Conservation (phyloP, 2,329 filamentous ascomycete species). For the Epichloe coenophiala region DNA sequence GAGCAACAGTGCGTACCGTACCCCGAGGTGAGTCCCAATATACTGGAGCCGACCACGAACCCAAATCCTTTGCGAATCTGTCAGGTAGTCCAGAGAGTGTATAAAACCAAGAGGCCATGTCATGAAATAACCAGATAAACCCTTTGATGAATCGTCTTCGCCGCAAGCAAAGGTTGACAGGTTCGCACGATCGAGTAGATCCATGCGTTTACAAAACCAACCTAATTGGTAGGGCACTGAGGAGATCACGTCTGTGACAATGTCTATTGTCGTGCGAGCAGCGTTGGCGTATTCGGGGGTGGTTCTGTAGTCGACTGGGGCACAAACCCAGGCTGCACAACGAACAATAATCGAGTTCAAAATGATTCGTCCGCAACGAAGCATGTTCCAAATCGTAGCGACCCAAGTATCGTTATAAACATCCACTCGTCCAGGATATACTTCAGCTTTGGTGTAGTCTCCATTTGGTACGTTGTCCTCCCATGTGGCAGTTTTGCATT, state of each 20-base stretch:
- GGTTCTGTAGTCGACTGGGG: constrained; percentile 47
- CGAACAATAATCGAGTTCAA: constrained; percentile 42
- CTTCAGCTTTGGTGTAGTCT: constrained; percentile 39
- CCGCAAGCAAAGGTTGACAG: constrained; percentile 35
- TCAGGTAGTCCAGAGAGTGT: constrained; percentile 43
- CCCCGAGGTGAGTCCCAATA: constrained; percentile 41
- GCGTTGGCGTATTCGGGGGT: constrained; percentile 48
- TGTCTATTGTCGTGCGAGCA: constrained; percentile 34
- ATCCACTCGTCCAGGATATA: constrained; percentile 47
- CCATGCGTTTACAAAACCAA: constrained; percentile 36
- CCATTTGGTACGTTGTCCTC: constrained; percentile 37
- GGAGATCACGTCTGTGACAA: constrained; percentile 45
- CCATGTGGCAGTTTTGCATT: constrained; percentile 41
- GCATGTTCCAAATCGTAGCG: constrained; percentile 43
- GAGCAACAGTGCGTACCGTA: constrained; percentile 44
- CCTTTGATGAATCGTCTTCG: constrained; percentile 35
- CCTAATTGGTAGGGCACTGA: constrained; percentile 49
- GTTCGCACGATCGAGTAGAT: constrained; percentile 25
- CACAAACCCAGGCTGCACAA: constrained; percentile 46
- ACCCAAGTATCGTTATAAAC: constrained; percentile 46
- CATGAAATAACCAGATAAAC: constrained; percentile 43
- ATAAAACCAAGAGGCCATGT: constrained; percentile 45
- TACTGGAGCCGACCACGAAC: constrained; percentile 37
- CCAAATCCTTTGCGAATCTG: constrained; percentile 44
- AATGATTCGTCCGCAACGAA: constrained; percentile 38